Evolutionary conservation across 768 basidiomycete genomes (phyloP), one percentile per base, ranked within the genome.

Genomic region (Daedaleopsis nitida): DNA sequence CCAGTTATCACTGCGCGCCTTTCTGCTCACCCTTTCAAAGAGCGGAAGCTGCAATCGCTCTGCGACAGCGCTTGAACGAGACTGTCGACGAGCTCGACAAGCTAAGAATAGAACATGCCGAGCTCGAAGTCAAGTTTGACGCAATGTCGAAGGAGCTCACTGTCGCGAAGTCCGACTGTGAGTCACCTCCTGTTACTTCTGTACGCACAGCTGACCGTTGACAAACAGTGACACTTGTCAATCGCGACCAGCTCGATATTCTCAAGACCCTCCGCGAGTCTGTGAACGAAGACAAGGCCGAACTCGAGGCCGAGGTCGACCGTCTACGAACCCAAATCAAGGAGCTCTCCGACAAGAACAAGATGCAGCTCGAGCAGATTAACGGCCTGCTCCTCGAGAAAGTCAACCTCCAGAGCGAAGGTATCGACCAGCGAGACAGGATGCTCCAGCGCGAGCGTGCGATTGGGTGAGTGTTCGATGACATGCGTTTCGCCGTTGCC

Each of bases 201-300:
- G 24, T 6, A 49, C 14, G 8, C 19, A 0, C 3, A 13, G 8
- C 3, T 24, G 19, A 24, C 19, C 2, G 2, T 24, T 14, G 23
- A 24, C 8, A 39, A 37, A 13, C 68, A 96, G 95, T 98, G 69
- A 91, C 85, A 48, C 82, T 98, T 47, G 89, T 98, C 48, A 91
- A 94, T 78, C 94, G 92, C 72, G 94, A 97, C 70, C 94, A 98
- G 72, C 78, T 95, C 21, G 95, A 96, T 55, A 94, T 96, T 59
- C 86, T 98, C 35, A 82, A 87, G 2, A 86, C 86, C 7, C 77
- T 97, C 27, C 87, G 96, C 44, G 92, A 94, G 60, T 94, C 91
- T 1, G 91, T 96, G 45, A 89, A 88, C 69, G 88, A 91, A 70
- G 96, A 98, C 74, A 94, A 94, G 73, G 80, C 81, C 13, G 83